Evolutionary conservation across 2,329 filamentous ascomycete genomes (phyloP).

Genomic region (Sporothrix humicola): DNA sequence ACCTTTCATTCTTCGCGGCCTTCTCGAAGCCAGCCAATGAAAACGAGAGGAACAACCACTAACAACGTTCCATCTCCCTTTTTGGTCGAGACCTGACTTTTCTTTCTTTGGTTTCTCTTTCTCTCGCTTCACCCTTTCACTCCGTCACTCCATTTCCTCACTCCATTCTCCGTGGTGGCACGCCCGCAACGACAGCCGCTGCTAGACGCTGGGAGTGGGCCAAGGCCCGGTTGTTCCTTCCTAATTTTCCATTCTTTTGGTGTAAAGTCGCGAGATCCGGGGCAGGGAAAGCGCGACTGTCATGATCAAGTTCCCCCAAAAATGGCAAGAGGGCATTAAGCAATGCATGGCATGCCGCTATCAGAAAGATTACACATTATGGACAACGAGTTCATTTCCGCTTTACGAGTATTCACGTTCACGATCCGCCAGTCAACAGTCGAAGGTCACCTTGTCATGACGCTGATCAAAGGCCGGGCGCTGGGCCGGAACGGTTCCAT

Average conservation of each 20-base stretch:
- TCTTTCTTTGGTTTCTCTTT: too few relatives aligned
- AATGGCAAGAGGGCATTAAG: too few relatives aligned
- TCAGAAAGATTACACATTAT: neutral
- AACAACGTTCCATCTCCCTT: conserved; percentile 33
- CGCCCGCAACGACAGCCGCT: neutral
- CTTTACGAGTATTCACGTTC: neutral
- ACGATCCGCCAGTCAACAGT: too few relatives aligned
- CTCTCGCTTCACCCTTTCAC: too few relatives aligned
- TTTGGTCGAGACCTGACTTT: neutral
- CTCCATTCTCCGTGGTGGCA: neutral
- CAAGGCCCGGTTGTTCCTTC: neutral
- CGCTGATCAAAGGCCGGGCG: neutral
- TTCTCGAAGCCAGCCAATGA: neutral
- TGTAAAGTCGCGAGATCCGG: conserved; percentile 17
- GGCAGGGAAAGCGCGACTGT: neutral
- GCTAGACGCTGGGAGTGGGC: neutral
- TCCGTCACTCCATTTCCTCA: neutral
- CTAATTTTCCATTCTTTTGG: neutral
- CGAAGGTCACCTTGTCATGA: too few relatives aligned
- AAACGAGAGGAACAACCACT: neutral
- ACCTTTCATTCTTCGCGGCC: neutral
- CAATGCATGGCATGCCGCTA: neutral
- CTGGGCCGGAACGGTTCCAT: neutral
- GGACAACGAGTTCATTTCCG: neutral
- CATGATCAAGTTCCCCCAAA: too few relatives aligned